Evolutionary conservation across 2,329 filamentous ascomycete species (phyloP), one percentile per base, ranked within the genome.

Genomic region (Scleromitrula shiraiana): DNA sequence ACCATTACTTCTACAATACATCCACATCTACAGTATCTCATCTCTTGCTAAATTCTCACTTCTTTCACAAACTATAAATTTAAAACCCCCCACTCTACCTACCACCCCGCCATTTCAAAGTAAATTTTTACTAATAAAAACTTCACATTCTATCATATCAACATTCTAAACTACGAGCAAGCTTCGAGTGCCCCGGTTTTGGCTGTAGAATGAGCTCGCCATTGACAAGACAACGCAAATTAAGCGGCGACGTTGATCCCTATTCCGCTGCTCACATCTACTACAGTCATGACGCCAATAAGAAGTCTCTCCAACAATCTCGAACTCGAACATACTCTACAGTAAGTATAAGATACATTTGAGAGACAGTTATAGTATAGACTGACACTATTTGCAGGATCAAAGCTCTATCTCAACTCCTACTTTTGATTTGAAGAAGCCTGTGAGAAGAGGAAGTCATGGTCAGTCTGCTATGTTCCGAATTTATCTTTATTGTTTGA

Each of bases 271-370:
- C 63, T 8, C 53, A 60, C 35, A 52, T 63, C 6, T 65, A 64
- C 44, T 65, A 64, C 50, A 59, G 60, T 29, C 43, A 50, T 30
- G 52, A 59, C 22, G 46, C 57, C 7, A 49, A 53, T 17, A 51
- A 57, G 30, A 61, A 56, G 37, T 42, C 45, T 12, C 53, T 55
- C 42, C 60, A 58, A 30, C 57, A 60, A 19, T 56, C 53, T 29
- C 53, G 62, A 32, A 56, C 58, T 10, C 53, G 59, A 5, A 64
- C 63, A 30, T 65, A 59, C 47, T 63, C 60, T 27, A 57, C 56
- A 4, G 62, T 63, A 53, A 43, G 58, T 12, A 33, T 14, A 41
- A 7, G 32, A 35, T 15, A n/a, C 15, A n/a, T n/a, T n/a, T n/a
- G n/a, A n/a, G n/a, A n/a, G n/a, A n/a, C n/a, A n/a, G n/a, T n/a